phyloP scores from a whole-genome alignment of 2,329 filamentous ascomycete species.

The Penicillium frequentans region DNA sequence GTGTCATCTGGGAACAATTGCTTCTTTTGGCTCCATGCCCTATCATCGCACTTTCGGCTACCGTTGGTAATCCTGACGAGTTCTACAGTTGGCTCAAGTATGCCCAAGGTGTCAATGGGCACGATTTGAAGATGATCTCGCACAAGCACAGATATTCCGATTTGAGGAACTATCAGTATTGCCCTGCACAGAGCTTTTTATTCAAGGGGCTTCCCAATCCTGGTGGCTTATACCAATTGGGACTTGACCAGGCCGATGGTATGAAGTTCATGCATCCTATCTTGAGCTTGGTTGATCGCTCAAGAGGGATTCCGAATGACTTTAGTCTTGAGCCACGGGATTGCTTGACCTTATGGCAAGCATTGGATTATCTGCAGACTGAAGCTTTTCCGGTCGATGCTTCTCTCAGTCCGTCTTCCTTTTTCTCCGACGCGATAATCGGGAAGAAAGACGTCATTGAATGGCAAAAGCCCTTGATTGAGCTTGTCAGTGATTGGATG shows the following conservation, averaged over 20 bases:
- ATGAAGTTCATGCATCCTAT: conserved; percentile 68
- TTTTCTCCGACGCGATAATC: conserved; percentile 51
- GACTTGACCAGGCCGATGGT: conserved; percentile 49
- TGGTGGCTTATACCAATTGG: conserved; percentile 33
- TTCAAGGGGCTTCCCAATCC: conserved; percentile 54
- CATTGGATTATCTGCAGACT: conserved; percentile 61
- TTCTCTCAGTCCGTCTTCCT: conserved; percentile 28
- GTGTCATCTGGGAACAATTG: conserved; percentile 76
- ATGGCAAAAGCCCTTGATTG: conserved; percentile 66
- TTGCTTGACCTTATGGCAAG: conserved; percentile 65
- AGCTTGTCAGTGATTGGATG: conserved; percentile 62
- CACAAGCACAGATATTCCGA: conserved; percentile 73
- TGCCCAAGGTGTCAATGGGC: conserved; percentile 64
- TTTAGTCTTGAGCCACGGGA: conserved; percentile 70
- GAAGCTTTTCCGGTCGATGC: conserved; percentile 48
- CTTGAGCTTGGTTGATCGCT: conserved; percentile 60
- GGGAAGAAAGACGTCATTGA: conserved; percentile 65
- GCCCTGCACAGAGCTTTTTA: conserved; percentile 47
- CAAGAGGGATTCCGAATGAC: conserved; percentile 65
- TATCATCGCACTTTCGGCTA: conserved; percentile 77
- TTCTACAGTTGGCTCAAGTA: conserved; percentile 68
- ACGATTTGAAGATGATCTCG: conserved; percentile 66
- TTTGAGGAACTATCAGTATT: conserved; percentile 71
- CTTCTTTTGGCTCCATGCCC: conserved; percentile 72
- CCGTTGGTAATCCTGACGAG: conserved; percentile 71